Evolutionary conservation across 345 rosid species (phyloP), one percentile per base, ranked within the genome.

Genomic region (Carallia brachiata): DNA sequence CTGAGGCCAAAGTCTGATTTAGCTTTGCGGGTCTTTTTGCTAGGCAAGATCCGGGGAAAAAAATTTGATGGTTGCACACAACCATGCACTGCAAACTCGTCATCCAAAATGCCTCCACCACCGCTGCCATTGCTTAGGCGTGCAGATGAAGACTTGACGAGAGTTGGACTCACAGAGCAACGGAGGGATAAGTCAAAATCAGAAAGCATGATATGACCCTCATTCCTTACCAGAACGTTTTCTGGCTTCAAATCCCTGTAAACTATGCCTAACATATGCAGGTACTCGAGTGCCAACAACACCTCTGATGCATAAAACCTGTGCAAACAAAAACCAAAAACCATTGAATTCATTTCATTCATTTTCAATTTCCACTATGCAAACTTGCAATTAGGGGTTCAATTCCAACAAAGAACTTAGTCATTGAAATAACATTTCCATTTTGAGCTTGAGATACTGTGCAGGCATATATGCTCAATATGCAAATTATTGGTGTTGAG

Each of bases 241-340:
- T 93, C 97, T 56, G 96, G 98, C 79, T 93, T 93, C 72, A 89
- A 76, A 62, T 93, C 98, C 61, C 96, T 85, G 71, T 93, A 93
- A 2, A 93, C 98, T 10, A 93, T 87, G 30, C 98, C 98, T 52
- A 91, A 85, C 98, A 93, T 93, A 85, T 91, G 98, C 40, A 93
- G 78, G 60, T 93, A 93, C 79, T 91, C 97, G 19, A 93, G 88
- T 9, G 98, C 98, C 68, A 93, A 73, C 52, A 93, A 66, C 77
- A 93, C 92, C 80, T 93, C 98, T 28, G 94, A 89, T 58, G 98
- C 96, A 79, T 75, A 93, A 73, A 93, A 88, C 82, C 98, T 90
- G 85, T 60, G 9, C 34, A 13, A 39, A 37, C 4, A 15, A 4
- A 17, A 28, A 18, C 27, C 7, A 66, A 19, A 32, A 64, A 1